phyloP scores from a whole-genome alignment of 176 grass and related monocot species.

The Carex myosuroides region DNA sequence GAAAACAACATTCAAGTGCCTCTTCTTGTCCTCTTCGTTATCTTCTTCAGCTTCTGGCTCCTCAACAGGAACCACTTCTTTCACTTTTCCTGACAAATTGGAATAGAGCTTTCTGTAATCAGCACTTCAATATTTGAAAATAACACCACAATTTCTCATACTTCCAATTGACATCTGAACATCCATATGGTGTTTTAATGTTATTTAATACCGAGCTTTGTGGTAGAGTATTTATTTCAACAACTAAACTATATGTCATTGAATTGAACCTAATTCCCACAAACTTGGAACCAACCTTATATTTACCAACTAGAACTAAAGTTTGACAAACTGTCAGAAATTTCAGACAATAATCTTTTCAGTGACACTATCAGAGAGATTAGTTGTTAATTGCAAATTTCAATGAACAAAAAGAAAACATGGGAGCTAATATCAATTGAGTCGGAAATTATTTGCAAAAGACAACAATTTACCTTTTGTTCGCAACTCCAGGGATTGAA shows the following conservation, averaged over 20 bases:
- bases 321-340: background rate
- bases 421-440: background rate
- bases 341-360: background rate
- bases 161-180: background rate
- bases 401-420: conserved; percentile 3
- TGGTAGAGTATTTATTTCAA: background rate
- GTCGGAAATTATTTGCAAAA: background rate
- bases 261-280: background rate
- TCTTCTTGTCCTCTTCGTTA: conserved; percentile 44
- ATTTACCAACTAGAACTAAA: background rate
- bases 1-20: conserved; percentile 94
- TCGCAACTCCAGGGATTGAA: conserved; percentile 65
- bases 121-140: background rate
- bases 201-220: background rate
- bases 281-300: background rate
- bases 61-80: conserved; percentile 12
- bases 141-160: background rate
- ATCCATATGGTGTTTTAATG: background rate
- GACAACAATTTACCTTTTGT: conserved; percentile 38
- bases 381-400: conserved; percentile 9
- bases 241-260: background rate
- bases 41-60: conserved; percentile 42
- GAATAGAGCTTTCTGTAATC: conserved; percentile 2
- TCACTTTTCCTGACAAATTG: conserved; percentile 25
- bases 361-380: background rate